Evolutionary conservation across 495 filamentous ascomycete genomes (phyloP).

Genomic region (Lasiosphaeria miniovina): DNA sequence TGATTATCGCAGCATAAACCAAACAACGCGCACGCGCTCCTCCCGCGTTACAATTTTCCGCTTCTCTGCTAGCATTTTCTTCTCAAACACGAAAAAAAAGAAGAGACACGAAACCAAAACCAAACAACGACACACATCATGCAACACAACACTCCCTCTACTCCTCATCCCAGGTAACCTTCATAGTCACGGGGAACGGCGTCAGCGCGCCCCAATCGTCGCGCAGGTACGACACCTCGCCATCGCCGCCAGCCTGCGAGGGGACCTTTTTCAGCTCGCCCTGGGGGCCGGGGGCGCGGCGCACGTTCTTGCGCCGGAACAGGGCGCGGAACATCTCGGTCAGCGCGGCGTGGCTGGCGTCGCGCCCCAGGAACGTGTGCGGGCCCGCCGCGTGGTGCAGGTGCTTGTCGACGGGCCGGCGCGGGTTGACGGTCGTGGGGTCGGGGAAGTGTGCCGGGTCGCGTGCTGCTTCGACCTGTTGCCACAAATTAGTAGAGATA

Average conservation of each 20-base stretch:
- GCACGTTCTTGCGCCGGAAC: constrained; percentile 60
- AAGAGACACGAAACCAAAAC: too few species aligned
- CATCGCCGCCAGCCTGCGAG: constrained; percentile 32
- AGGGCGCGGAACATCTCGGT: constrained; percentile 66
- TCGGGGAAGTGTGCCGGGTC: constrained; percentile 67
- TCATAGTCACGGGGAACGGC: constrained; percentile 71
- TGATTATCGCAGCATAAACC: too few species aligned
- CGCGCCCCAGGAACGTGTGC: constrained; percentile 59
- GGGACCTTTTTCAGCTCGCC: constrained; percentile 72
- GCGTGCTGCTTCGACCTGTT: constrained; percentile 52
- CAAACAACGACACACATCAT: neutral
- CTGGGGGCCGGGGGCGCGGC: constrained; percentile 64
- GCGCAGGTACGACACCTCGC: constrained; percentile 66
- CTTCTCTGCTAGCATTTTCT: too few species aligned
- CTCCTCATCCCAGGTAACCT: constrained; percentile 48
- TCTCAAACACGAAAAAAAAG: too few species aligned
- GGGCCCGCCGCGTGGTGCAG: constrained; percentile 63
- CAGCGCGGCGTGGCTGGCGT: constrained; percentile 60
- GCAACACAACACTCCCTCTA: neutral
- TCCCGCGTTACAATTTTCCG: too few species aligned
- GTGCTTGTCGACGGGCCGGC: constrained; percentile 66
- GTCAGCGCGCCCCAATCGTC: constrained; percentile 70
- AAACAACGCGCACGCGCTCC: too few species aligned
- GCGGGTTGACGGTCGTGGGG: constrained; percentile 60
- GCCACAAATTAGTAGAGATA: constrained; percentile 12